phyloP scores from a whole-genome alignment of 192 early-diverging fungal species.

The Spizellomyces punctatus region DNA sequence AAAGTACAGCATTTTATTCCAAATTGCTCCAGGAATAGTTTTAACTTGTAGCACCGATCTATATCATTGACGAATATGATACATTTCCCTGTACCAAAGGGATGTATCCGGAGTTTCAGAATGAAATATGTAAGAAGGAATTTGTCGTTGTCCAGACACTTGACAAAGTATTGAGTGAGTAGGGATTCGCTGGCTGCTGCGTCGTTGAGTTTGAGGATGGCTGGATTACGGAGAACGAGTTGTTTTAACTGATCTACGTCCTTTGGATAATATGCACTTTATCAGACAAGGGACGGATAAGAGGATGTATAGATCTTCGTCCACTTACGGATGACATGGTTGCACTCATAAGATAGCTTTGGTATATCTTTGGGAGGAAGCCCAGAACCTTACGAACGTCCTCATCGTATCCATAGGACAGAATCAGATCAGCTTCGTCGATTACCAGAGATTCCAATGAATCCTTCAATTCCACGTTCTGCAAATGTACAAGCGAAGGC shows the following conservation, averaged over 20 bases:
- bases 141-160: slow-evolving; percentile 80
- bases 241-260: slow-evolving; percentile 84
- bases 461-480: slow-evolving; percentile 53
- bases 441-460: slow-evolving; percentile 85
- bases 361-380: slow-evolving; percentile 83
- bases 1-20: slow-evolving; percentile 87
- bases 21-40: slow-evolving; percentile 97
- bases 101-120: slow-evolving; percentile 76
- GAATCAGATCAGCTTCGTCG: slow-evolving; percentile 94
- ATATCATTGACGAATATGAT: slow-evolving; percentile 97
- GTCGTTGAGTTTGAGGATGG: slow-evolving; percentile 86
- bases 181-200: slow-evolving; percentile 36
- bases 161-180: slow-evolving; percentile 78
- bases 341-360: slow-evolving; percentile 92
- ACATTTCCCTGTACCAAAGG: slow-evolving; percentile 85
- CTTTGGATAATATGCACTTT: slow-evolving; percentile 38
- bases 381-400: slow-evolving; percentile 79
- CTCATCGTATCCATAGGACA: slow-evolving; percentile 92
- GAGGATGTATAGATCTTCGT: not conserved
- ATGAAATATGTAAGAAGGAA: slow-evolving; percentile 87
- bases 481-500: not conserved
- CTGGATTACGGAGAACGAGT: slow-evolving; percentile 82
- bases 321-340: slow-evolving; percentile 66
- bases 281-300: too few species aligned
- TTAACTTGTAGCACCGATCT: slow-evolving; percentile 87